Evolutionary conservation across 345 rosid genomes (phyloP), one percentile per base, ranked within the genome.

Genomic region (Gossypium ekmanianum): DNA sequence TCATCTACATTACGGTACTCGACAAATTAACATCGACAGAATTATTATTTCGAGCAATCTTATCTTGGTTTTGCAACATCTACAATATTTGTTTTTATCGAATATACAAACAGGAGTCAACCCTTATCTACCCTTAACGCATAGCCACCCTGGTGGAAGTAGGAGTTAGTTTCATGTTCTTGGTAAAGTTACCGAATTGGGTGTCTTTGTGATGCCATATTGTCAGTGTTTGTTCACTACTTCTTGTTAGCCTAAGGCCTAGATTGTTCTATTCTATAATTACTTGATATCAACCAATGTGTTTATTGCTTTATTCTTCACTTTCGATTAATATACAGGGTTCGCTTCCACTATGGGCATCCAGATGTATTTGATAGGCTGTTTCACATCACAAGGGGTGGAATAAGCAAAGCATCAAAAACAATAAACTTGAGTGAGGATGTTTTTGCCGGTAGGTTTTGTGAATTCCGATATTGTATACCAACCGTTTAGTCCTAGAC

Each of bases 361-460:
- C 97, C 98, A 14, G 98, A 94, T 88, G 89, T 94, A 74, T 94
- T 92, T 68, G 95, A 94, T 81, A 86, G 97, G 84, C 59, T 92
- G 75, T 94, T 94, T 79, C 98, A 94, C 84, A 88, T 94, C 74
- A 91, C 98, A 51, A 94, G 98, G 83, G 98, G 98, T 61, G 98
- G 98, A 73, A 85, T 94, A 81, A 92, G 98, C 90, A 94, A 94
- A 85, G 95, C 98, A 67, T 94, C 98, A 44, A 91, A 88, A 81
- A 94, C 97, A 76, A 85, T 92, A 71, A 92, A 94, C 84, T 85
- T 94, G 84, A 94, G 94, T 41, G 98, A 94, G 71, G 98, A 94
- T 76, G 92, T 94, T 55, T 94, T 88, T 62, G 97, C 97, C 0
- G 98, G 98, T 94, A 85, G 54, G 81, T 65, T 34, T 65, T 58